Base-by-base conservation (phyloP, 192 early-diverging fungal species). In the Rhizophagus clarus region DNA sequence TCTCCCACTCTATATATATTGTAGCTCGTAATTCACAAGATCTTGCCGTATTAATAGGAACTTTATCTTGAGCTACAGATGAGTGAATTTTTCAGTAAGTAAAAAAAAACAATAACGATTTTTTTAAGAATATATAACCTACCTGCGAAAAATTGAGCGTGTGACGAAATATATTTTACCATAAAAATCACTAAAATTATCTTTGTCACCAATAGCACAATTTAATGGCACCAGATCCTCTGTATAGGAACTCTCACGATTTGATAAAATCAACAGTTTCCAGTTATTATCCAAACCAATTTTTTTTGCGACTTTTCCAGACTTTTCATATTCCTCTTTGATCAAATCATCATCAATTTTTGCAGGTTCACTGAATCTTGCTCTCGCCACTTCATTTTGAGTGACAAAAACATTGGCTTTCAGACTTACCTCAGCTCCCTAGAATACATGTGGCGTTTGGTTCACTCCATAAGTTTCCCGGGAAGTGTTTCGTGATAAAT, bases 81-180 rank as follows among this genome's bases (percentile, higher is more conserved):
- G 10, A 15, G 47, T 49, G 47, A 15, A 49, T 49, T 49, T 47
- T 49, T 49, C 47, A 49, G 47, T 49, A 49, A 49, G 14, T 4
- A 49, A 49, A 49, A 49, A 49, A 15, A 49, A 49, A n/a, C n/a
- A n/a, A 49, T 49, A 49, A 49, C 47, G 47, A 49, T 15, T 15
- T 49, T 14, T 15, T 66, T 24, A 66, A 29, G 26, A 29, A 66
- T 49, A 49, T 49, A 49, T 5, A 49, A 49, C 37, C 31, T 70
- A 70, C 68, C 31, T 37, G 68, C 68, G 29, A 29, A n/a, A 40
- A 70, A 70, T 70, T 70, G 68, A 20, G 68, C 68, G 40, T 34
- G 68, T 28, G 29, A 37, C 28, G 68, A n/a, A 31, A 32, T 70
- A 70, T 29, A 40, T 29, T 17, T 31, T 31, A 28, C 68, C 68